These are phyloP conservation scores for Centrapalus pauciflorus DNA, from an alignment of 129 eudicot species.

Conservation along the genomic window DNA sequence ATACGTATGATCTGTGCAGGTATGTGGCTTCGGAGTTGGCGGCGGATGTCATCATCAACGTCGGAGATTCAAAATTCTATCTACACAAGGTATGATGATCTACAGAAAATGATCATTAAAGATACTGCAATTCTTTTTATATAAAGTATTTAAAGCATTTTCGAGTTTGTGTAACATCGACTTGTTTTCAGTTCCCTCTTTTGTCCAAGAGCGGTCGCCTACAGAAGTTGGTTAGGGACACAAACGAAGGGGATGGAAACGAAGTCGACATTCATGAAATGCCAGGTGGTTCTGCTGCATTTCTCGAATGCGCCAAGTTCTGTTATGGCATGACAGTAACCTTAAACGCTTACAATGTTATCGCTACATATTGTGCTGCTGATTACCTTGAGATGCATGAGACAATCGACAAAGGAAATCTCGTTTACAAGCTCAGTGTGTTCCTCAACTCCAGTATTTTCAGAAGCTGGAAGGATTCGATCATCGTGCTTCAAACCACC, in stretches of 20 bases:
- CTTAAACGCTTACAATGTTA: slow-evolving; percentile 79
- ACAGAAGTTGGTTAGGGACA: slow-evolving; percentile 55
- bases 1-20: slow-evolving; percentile 41
- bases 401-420: slow-evolving; percentile 85
- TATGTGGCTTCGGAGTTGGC: slow-evolving; percentile 84
- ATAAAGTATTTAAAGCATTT: neutral
- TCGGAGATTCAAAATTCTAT: slow-evolving; percentile 81
- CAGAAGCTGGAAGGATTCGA: slow-evolving; percentile 97
- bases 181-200: slow-evolving; percentile 76
- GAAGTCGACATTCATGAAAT: slow-evolving; percentile 63
- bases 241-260: slow-evolving; percentile 48
- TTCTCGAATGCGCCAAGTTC: slow-evolving; percentile 89
- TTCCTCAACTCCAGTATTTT: slow-evolving; percentile 77
- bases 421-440: slow-evolving; percentile 74
- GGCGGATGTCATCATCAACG: slow-evolving; percentile 54
- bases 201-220: slow-evolving; percentile 73
- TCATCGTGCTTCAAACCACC: slow-evolving; percentile 73
- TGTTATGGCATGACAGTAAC: slow-evolving; percentile 95
- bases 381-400: slow-evolving; percentile 93
- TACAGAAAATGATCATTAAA: slow-evolving; percentile 4
- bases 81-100: slow-evolving; percentile 76
- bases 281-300: slow-evolving; percentile 86
- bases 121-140: neutral
- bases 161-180: slow-evolving; percentile 2
- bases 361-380: slow-evolving; percentile 78